phyloP scores from a whole-genome alignment of 805 yeast genomes.

The Blastobotrys americana region DNA sequence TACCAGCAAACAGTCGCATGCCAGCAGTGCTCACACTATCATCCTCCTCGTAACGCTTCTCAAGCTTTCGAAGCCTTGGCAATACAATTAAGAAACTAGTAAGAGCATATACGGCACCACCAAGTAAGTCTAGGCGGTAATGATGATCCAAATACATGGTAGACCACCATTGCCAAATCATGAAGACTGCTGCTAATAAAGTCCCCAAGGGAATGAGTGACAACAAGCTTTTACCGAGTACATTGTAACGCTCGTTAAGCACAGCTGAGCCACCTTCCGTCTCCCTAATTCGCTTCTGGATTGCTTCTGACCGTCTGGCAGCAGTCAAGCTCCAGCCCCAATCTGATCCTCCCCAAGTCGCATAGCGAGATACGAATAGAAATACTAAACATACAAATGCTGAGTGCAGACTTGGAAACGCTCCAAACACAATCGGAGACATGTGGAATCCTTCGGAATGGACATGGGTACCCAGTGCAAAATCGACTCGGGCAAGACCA shows the following conservation, averaged over 20 bases:
- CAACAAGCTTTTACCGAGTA: not conserved
- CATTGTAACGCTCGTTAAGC: not conserved
- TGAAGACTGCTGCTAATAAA: slow-evolving; percentile 37
- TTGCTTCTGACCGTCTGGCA: not conserved
- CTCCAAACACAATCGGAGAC: slow-evolving; percentile 65
- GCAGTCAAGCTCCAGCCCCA: slow-evolving; percentile 10
- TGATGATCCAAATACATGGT: slow-evolving; percentile 69
- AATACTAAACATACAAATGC: slow-evolving; percentile 33
- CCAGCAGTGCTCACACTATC: slow-evolving; percentile 33
- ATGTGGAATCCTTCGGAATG: slow-evolving; percentile 57
- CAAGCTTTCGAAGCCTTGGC: slow-evolving; percentile 32
- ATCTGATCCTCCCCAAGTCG: slow-evolving; percentile 31
- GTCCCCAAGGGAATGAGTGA: slow-evolving; percentile 5
- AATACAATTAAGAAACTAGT: slow-evolving; percentile 37
- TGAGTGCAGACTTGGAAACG: slow-evolving; percentile 33
- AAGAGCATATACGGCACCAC: slow-evolving; percentile 49
- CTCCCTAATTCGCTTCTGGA: not conserved
- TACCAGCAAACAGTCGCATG: slow-evolving; percentile 53
- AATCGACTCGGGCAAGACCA: slow-evolving; percentile 58
- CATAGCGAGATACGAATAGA: slow-evolving; percentile 37
- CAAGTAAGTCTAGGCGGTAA: slow-evolving; percentile 55
- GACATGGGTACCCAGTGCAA: slow-evolving; percentile 53
- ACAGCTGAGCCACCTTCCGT: not conserved
- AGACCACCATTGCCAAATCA: slow-evolving; percentile 64
- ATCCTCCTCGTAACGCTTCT: slow-evolving; percentile 27